Conservation (phyloP, 164 flowering plant species). For the Sedum album region DNA sequence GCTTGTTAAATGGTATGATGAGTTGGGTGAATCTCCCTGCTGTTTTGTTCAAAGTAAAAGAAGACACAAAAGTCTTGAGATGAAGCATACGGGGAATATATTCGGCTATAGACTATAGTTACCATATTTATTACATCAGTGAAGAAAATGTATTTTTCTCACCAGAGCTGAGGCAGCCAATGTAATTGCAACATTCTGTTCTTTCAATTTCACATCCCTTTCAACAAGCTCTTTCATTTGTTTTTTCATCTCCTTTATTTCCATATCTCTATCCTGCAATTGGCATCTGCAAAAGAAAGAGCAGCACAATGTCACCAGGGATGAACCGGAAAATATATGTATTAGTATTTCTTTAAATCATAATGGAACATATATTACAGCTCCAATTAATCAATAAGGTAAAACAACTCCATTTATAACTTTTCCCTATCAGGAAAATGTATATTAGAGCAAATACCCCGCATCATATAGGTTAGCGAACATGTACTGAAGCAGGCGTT, state of each 20-base stretch:
- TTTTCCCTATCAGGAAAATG: not conserved
- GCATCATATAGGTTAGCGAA: constrained; percentile 74
- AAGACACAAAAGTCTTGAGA: not conserved
- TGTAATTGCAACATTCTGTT: constrained; percentile 64
- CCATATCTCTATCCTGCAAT: constrained; percentile 71
- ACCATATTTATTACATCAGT: not conserved
- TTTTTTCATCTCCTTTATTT: constrained; percentile 83
- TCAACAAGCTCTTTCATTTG: constrained; percentile 75
- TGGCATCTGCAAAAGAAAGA: constrained; percentile 47
- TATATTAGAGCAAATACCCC: constrained; percentile 34
- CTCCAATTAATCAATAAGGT: not conserved
- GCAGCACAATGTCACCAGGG: not conserved
- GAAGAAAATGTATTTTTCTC: constrained; percentile 16
- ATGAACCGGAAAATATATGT: not conserved
- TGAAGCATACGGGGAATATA: not conserved
- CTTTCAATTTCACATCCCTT: constrained; percentile 81
- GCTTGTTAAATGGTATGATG: too few relatives aligned
- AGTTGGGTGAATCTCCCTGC: not conserved
- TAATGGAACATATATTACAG: not conserved
- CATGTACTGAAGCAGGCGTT: constrained; percentile 85
- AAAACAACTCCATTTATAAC: not conserved
- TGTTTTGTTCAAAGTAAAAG: not conserved
- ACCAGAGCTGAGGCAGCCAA: constrained; percentile 69
- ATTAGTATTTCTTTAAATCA: not conserved
- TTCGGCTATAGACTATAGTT: too few relatives aligned